phyloP scores from a whole-genome alignment of 805 yeast species.

The Yamadazyma akitaensis region DNA sequence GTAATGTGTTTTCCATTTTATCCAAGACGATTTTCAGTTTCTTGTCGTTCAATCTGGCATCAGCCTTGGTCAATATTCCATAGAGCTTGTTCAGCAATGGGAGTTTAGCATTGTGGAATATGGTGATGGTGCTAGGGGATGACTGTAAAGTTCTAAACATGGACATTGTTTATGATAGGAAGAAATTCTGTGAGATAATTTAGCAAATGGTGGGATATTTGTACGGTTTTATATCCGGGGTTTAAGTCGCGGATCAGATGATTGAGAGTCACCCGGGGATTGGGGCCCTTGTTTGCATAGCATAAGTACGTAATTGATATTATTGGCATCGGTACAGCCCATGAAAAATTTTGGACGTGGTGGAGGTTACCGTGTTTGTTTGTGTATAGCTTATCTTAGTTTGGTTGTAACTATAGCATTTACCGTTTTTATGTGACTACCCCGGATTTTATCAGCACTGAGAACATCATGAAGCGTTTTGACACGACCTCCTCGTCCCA shows the following conservation, averaged over 20 bases:
- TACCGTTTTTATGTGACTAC: background rate
- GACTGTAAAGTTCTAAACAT: slow-evolving; percentile 41
- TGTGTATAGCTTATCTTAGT: no score
- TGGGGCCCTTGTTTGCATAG: no score
- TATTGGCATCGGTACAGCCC: no score
- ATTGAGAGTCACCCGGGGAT: no score
- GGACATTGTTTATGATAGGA: background rate
- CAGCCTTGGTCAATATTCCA: slow-evolving; percentile 29
- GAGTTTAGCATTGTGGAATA: slow-evolving; percentile 38
- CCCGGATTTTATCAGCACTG: slow-evolving; percentile 13
- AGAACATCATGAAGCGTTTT: slow-evolving; percentile 32
- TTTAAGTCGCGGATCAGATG: background rate
- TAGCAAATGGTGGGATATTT: background rate
- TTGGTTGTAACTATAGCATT: no score
- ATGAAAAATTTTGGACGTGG: no score
- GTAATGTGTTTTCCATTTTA: slow-evolving; percentile 36
- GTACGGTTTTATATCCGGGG: background rate
- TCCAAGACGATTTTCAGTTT: slow-evolving; percentile 33
- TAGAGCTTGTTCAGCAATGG: slow-evolving; percentile 31
- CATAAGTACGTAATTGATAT: no score
- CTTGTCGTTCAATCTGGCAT: slow-evolving; percentile 26
- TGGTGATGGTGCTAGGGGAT: slow-evolving; percentile 39
- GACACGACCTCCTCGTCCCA: slow-evolving; percentile 56
- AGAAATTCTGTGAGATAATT: background rate
- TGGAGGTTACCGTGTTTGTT: no score